Evolutionary conservation across 352 stramenopile genomes (phyloP).

Genomic region (Phytopythium ostracodes): DNA sequence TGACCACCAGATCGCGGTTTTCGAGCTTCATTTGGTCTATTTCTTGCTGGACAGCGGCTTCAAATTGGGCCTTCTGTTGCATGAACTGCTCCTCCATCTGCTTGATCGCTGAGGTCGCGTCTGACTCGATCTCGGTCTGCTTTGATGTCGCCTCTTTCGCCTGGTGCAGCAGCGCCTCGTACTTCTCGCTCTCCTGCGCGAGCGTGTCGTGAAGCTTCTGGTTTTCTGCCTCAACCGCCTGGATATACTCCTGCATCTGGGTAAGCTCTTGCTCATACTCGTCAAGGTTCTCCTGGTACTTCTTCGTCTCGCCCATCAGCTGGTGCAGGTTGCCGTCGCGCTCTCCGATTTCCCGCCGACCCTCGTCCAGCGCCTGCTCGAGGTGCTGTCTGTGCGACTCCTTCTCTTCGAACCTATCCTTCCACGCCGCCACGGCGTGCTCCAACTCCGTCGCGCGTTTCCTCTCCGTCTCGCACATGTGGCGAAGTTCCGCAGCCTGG

Average conservation of each 20-base stretch:
- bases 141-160: conserved; percentile 34
- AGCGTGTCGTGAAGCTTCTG: conserved; percentile 35
- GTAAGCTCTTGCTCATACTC: conserved; percentile 48
- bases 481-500: conserved; percentile 38
- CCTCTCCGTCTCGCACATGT: conserved; percentile 30
- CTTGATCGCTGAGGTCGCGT: conserved; percentile 37
- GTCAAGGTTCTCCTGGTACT: conserved; percentile 41
- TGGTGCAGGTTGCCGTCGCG: conserved; percentile 29
- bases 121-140: conserved; percentile 36
- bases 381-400: conserved; percentile 25
- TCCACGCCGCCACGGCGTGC: conserved; percentile 29
- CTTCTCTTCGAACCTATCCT: conserved; percentile 32
- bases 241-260: conserved; percentile 34
- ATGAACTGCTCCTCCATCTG: conserved; percentile 48
- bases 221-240: conserved; percentile 33
- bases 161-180: conserved; percentile 18
- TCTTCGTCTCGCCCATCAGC: conserved; percentile 35
- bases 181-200: conserved; percentile 26
- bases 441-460: conserved; percentile 31
- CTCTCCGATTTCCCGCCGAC: conserved; percentile 30
- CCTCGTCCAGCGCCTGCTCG: conserved; percentile 23
- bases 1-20: conserved; percentile 32
- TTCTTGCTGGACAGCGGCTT: conserved; percentile 34
- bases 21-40: conserved; percentile 33
- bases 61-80: conserved; percentile 35